Percentiles rank a stretch among this genome's conserved stretches.
Evolutionary conservation across 2,329 filamentous ascomycete genomes (phyloP).

Genomic region (Alternaria ventricosa): DNA sequence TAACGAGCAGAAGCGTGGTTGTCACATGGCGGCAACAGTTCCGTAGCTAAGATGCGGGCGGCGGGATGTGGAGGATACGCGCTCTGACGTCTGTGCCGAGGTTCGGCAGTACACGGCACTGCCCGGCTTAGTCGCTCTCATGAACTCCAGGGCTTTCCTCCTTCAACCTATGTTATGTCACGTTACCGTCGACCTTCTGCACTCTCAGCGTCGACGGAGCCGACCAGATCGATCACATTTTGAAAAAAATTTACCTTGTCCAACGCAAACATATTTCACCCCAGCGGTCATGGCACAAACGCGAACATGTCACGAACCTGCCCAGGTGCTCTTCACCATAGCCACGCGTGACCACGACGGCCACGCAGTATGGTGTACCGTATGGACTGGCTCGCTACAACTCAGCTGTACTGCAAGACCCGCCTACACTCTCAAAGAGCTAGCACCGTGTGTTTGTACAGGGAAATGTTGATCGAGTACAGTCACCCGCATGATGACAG

Average conservation of each 20-base stretch:
- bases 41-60: conserved; percentile 26
- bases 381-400: background rate
- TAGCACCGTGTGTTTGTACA: background rate
- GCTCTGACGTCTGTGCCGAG: conserved; percentile 31
- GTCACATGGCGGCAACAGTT: conserved; percentile 42
- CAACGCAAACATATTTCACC: conserved; percentile 8
- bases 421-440: background rate
- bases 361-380: background rate
- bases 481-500: conserved; percentile 28
- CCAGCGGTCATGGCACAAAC: background rate
- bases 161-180: background rate
- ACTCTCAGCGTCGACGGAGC: background rate
- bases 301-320: background rate
- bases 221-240: background rate
- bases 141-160: background rate
- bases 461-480: conserved; percentile 7
- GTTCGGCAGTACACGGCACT: conserved; percentile 30
- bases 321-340: background rate
- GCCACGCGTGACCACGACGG: background rate
- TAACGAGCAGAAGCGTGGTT: conserved; percentile 28
- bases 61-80: conserved; percentile 35
- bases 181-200: background rate
- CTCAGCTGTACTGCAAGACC: background rate
- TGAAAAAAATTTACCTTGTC: background rate
- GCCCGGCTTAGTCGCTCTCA: conserved; percentile 29